Percentiles rank a stretch among this genome's conserved stretches.
Conservation (phyloP, 2,329 filamentous ascomycete genomes). For the Cladosporium halotolerans region DNA sequence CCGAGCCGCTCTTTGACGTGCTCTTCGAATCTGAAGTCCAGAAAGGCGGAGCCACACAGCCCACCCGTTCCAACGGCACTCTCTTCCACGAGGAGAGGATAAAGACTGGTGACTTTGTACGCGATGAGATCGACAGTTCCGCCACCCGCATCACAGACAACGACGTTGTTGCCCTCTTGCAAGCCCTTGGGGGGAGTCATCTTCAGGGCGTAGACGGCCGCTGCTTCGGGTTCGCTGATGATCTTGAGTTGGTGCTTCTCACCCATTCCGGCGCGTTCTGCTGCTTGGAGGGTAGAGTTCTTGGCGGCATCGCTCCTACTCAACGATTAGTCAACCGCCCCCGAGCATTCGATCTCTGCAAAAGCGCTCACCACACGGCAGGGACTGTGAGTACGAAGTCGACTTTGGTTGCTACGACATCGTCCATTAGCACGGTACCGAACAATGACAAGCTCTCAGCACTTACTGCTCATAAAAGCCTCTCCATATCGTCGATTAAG, state of each 20-base stretch:
- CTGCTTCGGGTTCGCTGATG: conserved; percentile 75
- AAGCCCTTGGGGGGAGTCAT: conserved; percentile 71
- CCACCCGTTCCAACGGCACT: conserved; percentile 74
- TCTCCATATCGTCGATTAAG: conserved; percentile 68
- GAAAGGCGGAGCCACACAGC: conserved; percentile 69
- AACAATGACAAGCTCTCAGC: conserved; percentile 37
- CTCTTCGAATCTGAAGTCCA: conserved; percentile 77
- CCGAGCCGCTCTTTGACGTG: conserved; percentile 65
- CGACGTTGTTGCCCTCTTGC: conserved; percentile 57
- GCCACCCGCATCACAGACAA: conserved; percentile 53
- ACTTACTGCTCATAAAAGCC: conserved; percentile 69
- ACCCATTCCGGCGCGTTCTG: conserved; percentile 73
- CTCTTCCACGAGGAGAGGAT: conserved; percentile 67
- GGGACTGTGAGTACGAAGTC: conserved; percentile 77
- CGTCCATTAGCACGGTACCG: background rate
- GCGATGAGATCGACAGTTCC: conserved; percentile 70
- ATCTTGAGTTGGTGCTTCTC: conserved; percentile 63
- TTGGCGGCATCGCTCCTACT: conserved; percentile 63
- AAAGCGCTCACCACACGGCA: conserved; percentile 60
- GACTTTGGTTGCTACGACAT: conserved; percentile 33
- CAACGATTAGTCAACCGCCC: background rate
- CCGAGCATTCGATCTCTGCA: too few relatives aligned
- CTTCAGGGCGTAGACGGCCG: conserved; percentile 72
- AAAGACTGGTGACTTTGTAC: conserved; percentile 70
- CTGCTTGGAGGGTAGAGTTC: conserved; percentile 71